Evolutionary conservation across 345 rosid species (phyloP).

Genomic region (Punica granatum): DNA sequence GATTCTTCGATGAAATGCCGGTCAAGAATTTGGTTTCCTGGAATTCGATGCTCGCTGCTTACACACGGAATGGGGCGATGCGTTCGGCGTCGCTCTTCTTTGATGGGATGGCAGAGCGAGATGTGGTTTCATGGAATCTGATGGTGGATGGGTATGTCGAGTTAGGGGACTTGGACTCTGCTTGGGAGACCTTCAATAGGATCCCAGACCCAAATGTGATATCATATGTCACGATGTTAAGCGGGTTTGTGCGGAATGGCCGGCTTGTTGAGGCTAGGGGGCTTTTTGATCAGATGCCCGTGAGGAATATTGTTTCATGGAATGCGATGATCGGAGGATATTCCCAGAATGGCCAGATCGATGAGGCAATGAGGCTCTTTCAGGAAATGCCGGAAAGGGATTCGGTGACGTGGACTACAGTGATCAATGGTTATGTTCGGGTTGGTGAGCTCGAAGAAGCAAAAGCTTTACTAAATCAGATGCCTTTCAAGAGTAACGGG

Average conservation of each 20-base stretch:
- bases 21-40: conserved; percentile 31
- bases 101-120: conserved; percentile 16
- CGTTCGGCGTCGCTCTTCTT: neutral
- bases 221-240: conserved; percentile 32
- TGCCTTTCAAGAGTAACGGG: conserved; percentile 20
- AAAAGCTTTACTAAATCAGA: conserved; percentile 21
- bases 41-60: conserved; percentile 38
- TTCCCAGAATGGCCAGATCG: conserved; percentile 12
- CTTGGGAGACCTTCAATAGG: conserved; percentile 24
- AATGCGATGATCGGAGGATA: conserved; percentile 37
- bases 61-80: conserved; percentile 19
- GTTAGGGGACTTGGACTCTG: conserved; percentile 26
- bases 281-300: conserved; percentile 26
- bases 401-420: conserved; percentile 33
- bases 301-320: conserved; percentile 33
- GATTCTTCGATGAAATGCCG: conserved; percentile 24
- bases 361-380: conserved; percentile 32
- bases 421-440: conserved; percentile 31
- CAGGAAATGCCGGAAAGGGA: conserved; percentile 31
- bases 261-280: conserved; percentile 22
- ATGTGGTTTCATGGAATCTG: conserved; percentile 26
- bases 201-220: conserved; percentile 25
- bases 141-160: conserved; percentile 25
- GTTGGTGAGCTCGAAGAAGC: conserved; percentile 31
- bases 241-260: conserved; percentile 25